These are phyloP conservation scores for Cairneyella variabilis DNA, from an alignment of 495 filamentous ascomycete genomes.

Conservation along the genomic window DNA sequence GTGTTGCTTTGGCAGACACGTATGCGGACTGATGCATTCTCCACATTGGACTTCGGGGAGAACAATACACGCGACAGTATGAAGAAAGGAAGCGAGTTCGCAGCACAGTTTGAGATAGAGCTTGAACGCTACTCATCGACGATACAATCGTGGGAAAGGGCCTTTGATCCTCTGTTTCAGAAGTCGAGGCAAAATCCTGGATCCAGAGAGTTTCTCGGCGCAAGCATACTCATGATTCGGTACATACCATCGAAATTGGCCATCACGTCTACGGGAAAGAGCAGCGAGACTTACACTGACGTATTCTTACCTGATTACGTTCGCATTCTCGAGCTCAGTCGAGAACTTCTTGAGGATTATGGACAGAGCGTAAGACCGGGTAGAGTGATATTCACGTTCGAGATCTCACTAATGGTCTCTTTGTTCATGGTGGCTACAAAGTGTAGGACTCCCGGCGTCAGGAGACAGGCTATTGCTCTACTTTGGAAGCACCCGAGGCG, in stretches of 20 bases:
- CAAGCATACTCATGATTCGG: background rate
- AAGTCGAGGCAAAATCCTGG: background rate
- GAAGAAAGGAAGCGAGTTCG: background rate
- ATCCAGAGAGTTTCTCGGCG: background rate
- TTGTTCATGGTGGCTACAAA: slow-evolving; percentile 55
- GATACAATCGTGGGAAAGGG: background rate
- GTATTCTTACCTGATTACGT: background rate
- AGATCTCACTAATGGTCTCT: slow-evolving; percentile 50
- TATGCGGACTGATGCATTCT: too few relatives aligned
- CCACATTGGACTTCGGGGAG: too few relatives aligned
- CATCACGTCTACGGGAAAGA: background rate
- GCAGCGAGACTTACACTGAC: background rate
- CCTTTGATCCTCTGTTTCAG: slow-evolving; percentile 3
- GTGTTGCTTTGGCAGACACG: background rate
- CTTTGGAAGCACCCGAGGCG: slow-evolving; percentile 48
- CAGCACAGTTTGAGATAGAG: background rate
- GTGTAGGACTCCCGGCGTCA: slow-evolving; percentile 51
- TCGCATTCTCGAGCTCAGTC: background rate
- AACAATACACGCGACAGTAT: too few relatives aligned
- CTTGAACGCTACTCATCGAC: background rate
- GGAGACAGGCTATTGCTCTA: slow-evolving; percentile 52
- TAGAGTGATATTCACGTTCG: slow-evolving; percentile 29
- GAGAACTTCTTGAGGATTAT: background rate
- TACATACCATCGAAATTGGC: background rate
- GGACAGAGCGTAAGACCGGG: background rate